Percentiles rank a stretch among this genome's conserved stretches.
phyloP scores from a whole-genome alignment of 1,139 yeast species.

The Sugiyamaella grinbergsii region DNA sequence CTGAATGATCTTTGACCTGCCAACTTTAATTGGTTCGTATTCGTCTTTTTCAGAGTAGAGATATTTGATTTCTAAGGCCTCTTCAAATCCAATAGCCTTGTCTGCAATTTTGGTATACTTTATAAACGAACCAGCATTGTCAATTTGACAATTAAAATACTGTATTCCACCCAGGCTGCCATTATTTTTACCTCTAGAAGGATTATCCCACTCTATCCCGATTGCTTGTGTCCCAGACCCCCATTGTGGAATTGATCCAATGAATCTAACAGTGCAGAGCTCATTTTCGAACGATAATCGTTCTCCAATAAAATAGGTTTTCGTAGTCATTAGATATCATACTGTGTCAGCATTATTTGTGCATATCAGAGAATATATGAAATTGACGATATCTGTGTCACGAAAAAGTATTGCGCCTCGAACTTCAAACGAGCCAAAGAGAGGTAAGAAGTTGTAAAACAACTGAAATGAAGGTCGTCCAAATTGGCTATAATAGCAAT shows the following conservation, averaged over 20 bases:
- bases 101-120: conserved; percentile 49
- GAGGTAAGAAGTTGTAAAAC: no score
- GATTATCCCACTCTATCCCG: conserved; percentile 89
- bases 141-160: conserved; percentile 48
- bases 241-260: conserved; percentile 69
- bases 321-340: background rate
- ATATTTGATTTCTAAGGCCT: conserved; percentile 57
- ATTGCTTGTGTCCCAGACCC: conserved; percentile 51
- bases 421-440: no score
- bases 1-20: conserved; percentile 57
- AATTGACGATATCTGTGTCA: no score
- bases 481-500: no score
- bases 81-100: conserved; percentile 44
- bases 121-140: conserved; percentile 65
- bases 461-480: no score
- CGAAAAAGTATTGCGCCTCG: no score
- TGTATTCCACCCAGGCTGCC: conserved; percentile 51
- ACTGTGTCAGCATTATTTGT: no score
- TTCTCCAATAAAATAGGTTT: conserved; percentile 41
- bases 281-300: conserved; percentile 53
- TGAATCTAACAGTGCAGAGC: conserved; percentile 62
- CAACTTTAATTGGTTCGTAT: conserved; percentile 33
- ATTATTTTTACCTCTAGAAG: conserved; percentile 56
- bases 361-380: no score
- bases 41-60: conserved; percentile 40